Evolutionary conservation across 768 basidiomycete species (phyloP).

Genomic region (Leucosporidium yakuticum): DNA sequence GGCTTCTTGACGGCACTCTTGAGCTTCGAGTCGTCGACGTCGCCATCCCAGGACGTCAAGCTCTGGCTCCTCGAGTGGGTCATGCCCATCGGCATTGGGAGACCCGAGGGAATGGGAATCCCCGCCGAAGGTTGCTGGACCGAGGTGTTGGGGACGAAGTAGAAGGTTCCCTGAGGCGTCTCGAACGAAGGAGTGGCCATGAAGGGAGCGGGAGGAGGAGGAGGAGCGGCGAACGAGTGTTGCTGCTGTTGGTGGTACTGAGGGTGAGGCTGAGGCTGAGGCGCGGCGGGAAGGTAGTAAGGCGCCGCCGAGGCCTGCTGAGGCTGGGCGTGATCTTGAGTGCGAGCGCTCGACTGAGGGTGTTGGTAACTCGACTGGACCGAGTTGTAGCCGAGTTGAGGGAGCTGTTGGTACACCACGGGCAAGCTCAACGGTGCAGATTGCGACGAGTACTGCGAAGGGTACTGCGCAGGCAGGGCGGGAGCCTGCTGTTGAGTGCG

Average conservation of each 20-base stretch:
- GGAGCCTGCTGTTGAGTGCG: too few species aligned
- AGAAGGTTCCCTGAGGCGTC: neutral
- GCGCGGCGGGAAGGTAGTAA: too few species aligned
- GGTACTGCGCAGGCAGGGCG: too few species aligned
- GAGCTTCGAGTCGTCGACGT: neutral
- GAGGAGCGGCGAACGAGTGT: neutral
- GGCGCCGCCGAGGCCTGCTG: too few species aligned
- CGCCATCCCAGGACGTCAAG: neutral
- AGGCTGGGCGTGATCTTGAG: too few species aligned
- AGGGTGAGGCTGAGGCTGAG: neutral
- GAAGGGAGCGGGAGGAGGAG: neutral
- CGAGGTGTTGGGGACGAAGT: conserved; percentile 6
- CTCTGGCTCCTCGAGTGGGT: neutral
- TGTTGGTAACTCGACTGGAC: too few species aligned
- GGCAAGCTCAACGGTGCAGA: too few species aligned
- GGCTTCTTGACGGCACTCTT: neutral
- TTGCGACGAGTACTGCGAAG: too few species aligned
- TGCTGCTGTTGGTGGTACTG: neutral
- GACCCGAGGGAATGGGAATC: neutral
- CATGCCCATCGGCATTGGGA: neutral
- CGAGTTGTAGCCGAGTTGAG: too few species aligned
- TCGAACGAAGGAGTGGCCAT: neutral
- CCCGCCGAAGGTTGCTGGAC: neutral
- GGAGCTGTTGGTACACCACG: too few species aligned
- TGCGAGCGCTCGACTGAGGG: too few species aligned